Conservation (phyloP, 768 basidiomycete species). For the Leccinum variicolor region DNA sequence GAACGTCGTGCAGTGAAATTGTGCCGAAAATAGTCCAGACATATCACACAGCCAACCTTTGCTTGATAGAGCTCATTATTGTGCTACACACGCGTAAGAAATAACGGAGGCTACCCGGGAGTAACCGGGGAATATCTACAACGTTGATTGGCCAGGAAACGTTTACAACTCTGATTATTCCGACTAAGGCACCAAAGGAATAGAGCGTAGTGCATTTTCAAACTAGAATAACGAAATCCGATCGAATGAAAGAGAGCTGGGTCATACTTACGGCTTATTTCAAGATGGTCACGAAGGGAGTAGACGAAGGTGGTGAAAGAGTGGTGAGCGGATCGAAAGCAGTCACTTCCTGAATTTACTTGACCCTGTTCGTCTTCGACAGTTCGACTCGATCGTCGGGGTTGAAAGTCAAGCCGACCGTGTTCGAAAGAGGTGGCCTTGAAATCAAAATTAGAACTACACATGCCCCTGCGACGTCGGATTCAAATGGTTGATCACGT, state of each 20-base stretch:
- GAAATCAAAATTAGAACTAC: background rate
- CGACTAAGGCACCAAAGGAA: conserved; percentile 29
- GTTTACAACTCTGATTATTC: conserved; percentile 27
- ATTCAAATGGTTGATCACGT: background rate
- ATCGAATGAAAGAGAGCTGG: background rate
- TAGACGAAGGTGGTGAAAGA: conserved; percentile 10
- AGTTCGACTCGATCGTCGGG: background rate
- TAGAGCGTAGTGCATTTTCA: conserved; percentile 24
- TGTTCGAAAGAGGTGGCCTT: background rate
- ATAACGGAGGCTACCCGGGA: conserved; percentile 10
- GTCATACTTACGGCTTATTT: background rate
- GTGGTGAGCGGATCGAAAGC: conserved; percentile 16
- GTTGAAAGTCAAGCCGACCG: background rate
- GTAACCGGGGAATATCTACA: conserved; percentile 5
- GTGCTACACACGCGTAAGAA: background rate
- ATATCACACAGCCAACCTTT: background rate
- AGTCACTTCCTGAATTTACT: background rate
- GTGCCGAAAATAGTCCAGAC: background rate
- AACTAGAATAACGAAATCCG: conserved; percentile 13
- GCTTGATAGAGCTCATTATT: background rate
- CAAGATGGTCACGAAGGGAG: background rate
- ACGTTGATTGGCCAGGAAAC: conserved; percentile 15
- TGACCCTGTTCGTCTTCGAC: conserved; percentile 17
- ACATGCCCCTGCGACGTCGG: conserved; percentile 6
- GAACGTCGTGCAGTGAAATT: background rate